These are phyloP conservation scores for Leptomonas pyrrhocoris DNA, from an alignment of 208 protist species.

Conservation along the genomic window DNA sequence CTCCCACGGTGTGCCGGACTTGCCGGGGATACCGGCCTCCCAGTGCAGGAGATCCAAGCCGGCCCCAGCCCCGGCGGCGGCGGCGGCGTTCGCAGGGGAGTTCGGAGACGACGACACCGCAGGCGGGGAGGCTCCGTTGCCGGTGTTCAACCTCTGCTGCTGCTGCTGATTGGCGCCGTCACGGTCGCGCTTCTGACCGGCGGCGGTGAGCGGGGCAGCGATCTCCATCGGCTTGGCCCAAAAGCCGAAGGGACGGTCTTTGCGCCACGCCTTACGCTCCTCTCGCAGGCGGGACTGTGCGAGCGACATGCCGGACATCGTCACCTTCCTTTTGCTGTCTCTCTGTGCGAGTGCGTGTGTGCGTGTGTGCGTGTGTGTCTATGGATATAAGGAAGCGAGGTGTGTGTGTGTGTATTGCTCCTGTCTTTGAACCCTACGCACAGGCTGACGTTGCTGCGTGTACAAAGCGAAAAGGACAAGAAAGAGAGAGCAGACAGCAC, in stretches of 20 bases:
- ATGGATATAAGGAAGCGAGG: neutral
- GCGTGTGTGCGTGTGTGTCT: slow-evolving; percentile 10
- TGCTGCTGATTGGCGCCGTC: slow-evolving; percentile 15
- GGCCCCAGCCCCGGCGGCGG: slow-evolving; percentile 20
- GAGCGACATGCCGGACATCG: slow-evolving; percentile 78
- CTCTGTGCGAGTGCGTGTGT: neutral
- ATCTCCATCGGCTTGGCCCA: slow-evolving; percentile 79
- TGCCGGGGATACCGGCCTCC: slow-evolving; percentile 98
- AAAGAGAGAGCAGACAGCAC: no score
- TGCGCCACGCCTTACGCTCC: slow-evolving; percentile 88
- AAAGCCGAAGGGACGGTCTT: slow-evolving; percentile 87
- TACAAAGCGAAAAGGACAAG: neutral
- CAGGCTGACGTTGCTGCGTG: no score
- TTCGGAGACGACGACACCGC: slow-evolving; percentile 19
- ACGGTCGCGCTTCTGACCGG: slow-evolving; percentile 12
- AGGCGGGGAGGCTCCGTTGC: neutral
- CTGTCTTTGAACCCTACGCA: no score
- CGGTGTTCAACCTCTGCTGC: no score
- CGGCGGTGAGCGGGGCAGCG: slow-evolving; percentile 2
- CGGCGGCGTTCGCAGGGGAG: slow-evolving; percentile 6
- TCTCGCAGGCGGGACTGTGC: slow-evolving; percentile 84
- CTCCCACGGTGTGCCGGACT: slow-evolving; percentile 95
- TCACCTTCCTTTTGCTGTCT: neutral
- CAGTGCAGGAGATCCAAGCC: slow-evolving; percentile 95
- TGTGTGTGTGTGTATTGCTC: no score